Evolutionary conservation across 2,329 filamentous ascomycete species (phyloP).

Genomic region (Epichloe sylvatica): DNA sequence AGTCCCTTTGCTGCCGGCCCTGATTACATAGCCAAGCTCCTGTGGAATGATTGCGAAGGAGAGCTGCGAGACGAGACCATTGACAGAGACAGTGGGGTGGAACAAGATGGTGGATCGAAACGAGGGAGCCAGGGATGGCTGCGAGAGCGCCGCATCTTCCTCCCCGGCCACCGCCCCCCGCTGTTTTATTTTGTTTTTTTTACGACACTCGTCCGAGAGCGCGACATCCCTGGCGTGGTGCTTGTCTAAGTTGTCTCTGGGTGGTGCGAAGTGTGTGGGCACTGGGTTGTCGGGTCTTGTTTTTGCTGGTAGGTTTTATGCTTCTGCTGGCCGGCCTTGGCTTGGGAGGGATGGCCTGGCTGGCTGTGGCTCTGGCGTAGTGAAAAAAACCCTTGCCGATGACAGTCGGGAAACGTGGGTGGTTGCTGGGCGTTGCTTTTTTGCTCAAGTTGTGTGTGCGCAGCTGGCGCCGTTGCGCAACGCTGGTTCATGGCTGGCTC

Average conservation of each 20-base stretch:
- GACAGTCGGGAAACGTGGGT: slow-evolving; percentile 5
- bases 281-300: background rate
- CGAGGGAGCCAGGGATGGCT: slow-evolving; percentile 1
- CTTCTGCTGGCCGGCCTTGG: background rate
- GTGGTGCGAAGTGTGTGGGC: background rate
- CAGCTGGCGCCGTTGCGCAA: no score
- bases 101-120: slow-evolving; percentile 1
- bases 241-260: background rate
- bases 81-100: slow-evolving; percentile 1
- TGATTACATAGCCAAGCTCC: background rate
- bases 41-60: background rate
- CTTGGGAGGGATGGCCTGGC: background rate
- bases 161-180: background rate
- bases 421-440: slow-evolving; percentile 3
- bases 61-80: background rate
- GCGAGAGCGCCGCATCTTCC: background rate
- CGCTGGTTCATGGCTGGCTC: background rate
- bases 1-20: background rate
- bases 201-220: slow-evolving; percentile 1
- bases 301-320: background rate
- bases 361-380: background rate
- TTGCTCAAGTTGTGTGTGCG: background rate
- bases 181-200: background rate
- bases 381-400: slow-evolving; percentile 4
- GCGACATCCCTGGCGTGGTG: slow-evolving; percentile 1